Evolutionary conservation across 164 flowering plant genomes (phyloP), one percentile per base, ranked within the genome.

Genomic region (Dillenia suffruticosa): DNA sequence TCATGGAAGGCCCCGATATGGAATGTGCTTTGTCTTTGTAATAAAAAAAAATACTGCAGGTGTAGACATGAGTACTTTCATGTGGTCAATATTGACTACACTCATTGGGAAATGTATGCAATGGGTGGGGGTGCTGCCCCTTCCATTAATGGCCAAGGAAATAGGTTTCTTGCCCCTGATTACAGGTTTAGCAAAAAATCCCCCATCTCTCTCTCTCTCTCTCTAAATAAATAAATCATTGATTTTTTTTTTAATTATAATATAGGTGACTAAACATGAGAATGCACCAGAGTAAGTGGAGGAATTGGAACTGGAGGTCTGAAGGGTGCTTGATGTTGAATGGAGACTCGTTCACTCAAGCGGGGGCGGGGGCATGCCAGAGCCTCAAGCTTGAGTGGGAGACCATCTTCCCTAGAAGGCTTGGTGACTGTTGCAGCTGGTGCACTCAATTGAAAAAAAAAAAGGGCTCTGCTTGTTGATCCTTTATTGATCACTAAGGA

Each of bases 81-180:
- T 70, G 85, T 81, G 72, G 85, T 78, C 63, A 81, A 81, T 74
- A 81, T 78, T 58, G 82, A 76, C 65, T 81, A 81, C 54, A 76
- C 78, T 26, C 80, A 76, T 46, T 81, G 85, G 85, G 79, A 78
- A 66, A 81, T 81, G 85, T 81, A 81, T 65, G 85, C 85, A 2
- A 78, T 81, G 51, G 85, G 85, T 9, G 85, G 85, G 9, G 78
- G 85, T 58, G 85, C 81, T 5, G 6, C 61, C 9, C 85, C 85
- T 4, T 78, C 85, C 9, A 78, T 81, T 56, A 49, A 67, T 63
- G 78, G 85, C 59, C 81, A 81, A 58, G 82, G 84, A 9, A 81
- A 81, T 17, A 62, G 80, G 51, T 81, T 78, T 64, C 73, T 72
- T 13, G 85, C 82, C 44, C 74, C 85, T 0, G 13, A 74, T 63